phyloP scores from a whole-genome alignment of 352 stramenopile genomes.

The Pythium aristosporum region DNA sequence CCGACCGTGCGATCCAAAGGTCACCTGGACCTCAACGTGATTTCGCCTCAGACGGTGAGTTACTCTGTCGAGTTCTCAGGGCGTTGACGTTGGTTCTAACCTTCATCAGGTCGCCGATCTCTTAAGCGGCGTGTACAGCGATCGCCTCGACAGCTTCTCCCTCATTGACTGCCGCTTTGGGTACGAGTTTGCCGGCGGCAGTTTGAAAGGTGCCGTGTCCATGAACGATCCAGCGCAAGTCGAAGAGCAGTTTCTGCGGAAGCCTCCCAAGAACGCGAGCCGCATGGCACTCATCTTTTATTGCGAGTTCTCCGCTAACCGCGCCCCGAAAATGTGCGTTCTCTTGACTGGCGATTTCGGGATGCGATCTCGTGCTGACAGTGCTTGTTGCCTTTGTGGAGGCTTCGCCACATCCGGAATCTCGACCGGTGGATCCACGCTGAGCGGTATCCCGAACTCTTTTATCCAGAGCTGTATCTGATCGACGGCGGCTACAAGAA shows the following conservation, averaged over 20 bases:
- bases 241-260: constrained; percentile 41
- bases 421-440: constrained; percentile 60
- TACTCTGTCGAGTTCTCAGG: too few relatives aligned
- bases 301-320: constrained; percentile 69
- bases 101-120: constrained; percentile 30
- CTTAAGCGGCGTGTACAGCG: constrained; percentile 37
- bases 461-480: constrained; percentile 69
- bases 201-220: constrained; percentile 36
- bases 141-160: constrained; percentile 30
- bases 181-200: constrained; percentile 50
- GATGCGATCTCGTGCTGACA: too few relatives aligned
- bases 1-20: constrained; percentile 50
- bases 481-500: constrained; percentile 75
- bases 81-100: neutral
- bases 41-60: constrained; percentile 46
- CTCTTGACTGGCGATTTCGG: neutral
- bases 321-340: constrained; percentile 60
- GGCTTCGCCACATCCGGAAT: constrained; percentile 58
- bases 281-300: constrained; percentile 62
- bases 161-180: constrained; percentile 65
- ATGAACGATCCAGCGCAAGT: constrained; percentile 45
- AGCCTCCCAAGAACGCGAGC: constrained; percentile 23
- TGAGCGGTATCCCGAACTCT: constrained; percentile 55
- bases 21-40: constrained; percentile 64
- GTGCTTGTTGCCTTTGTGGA: constrained; percentile 8